Base-by-base conservation (phyloP, 768 basidiomycete species). In the Suillus ampliporus region DNA sequence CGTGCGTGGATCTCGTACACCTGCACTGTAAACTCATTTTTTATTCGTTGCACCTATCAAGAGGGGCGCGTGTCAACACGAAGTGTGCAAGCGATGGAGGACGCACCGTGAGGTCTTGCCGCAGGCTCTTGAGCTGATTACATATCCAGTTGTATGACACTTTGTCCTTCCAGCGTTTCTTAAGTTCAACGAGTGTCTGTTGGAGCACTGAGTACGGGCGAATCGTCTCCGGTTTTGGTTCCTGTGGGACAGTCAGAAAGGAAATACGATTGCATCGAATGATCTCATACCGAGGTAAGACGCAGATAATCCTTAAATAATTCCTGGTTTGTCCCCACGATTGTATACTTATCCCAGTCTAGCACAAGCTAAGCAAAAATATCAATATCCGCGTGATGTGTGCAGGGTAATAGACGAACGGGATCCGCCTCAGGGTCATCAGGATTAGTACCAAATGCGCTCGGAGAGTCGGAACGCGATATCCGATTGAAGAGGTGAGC, bases 1-100 rank as follows among this genome's bases (percentile, higher is more conserved):
- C 97, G 89, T 28, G 94, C 97, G 78, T 99, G 97, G 43, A 97
- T 97, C 74, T 99, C 97, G 72, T 99, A 99, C 13, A 97, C 97
- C 75, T 90, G 85, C 31, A 97, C 95, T 8, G 97, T 98, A 71
- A 99, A 97, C 60, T 97, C 94, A 68, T 97, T 99, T 80, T 97
- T 98, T 68, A 99, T 97, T 37, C 97, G 90, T 80, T 99, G 97
- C 26, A 99, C 97, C 97, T 99, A 50, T 26, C 48, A 40, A 60
- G 43, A 51, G 31, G 68, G 57, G 61, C 50, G 52, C 15, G 58
- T 63, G 44, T 44, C 28, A 60, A 37, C 60, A 62, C 63, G 67
- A 57, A 54, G 61, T 40, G 21, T 38, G 57, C 64, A 64, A 44
- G 60, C 60, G 48, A 34, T 56, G 61, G 51, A 62, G 37, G 51